A percentile compares a stretch with the other conserved stretches of the same genome.
Conservation (phyloP, 345 rosid genomes). For the Gossypium arboreum region DNA sequence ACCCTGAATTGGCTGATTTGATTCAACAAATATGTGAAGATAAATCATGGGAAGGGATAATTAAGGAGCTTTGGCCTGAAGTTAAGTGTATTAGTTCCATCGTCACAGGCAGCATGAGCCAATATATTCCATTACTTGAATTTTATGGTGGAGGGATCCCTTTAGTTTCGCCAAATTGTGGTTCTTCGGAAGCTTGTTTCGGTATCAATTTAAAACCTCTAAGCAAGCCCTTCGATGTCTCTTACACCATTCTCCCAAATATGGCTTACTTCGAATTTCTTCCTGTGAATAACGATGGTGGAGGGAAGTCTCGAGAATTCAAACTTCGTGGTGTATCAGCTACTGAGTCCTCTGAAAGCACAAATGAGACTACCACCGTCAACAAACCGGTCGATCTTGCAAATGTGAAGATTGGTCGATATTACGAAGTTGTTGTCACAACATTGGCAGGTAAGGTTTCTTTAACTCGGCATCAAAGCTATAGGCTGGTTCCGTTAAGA, state of each 20-base stretch:
- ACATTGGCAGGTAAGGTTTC: slow-evolving; percentile 38
- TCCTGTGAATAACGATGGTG: too few relatives aligned
- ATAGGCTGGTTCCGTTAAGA: too few relatives aligned
- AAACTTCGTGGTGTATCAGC: too few relatives aligned
- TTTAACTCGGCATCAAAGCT: too few relatives aligned
- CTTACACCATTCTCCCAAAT: slow-evolving; percentile 57
- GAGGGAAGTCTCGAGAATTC: too few relatives aligned
- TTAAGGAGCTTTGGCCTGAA: not conserved
- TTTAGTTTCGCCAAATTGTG: slow-evolving; percentile 23
- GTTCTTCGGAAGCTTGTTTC: slow-evolving; percentile 52
- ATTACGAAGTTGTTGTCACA: slow-evolving; percentile 57
- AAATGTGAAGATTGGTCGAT: slow-evolving; percentile 49
- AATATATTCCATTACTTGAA: too few relatives aligned
- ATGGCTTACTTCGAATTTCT: too few relatives aligned
- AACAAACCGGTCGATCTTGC: slow-evolving; percentile 41
- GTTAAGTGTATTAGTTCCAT: not conserved
- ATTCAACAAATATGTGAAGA: too few relatives aligned
- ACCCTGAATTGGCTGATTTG: too few relatives aligned
- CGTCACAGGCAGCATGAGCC: not conserved
- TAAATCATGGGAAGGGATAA: not conserved
- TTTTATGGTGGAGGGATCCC: too few relatives aligned
- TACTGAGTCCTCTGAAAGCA: too few relatives aligned
- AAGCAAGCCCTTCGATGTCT: slow-evolving; percentile 49
- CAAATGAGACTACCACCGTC: not conserved
- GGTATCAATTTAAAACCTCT: slow-evolving; percentile 55